Base-by-base conservation (phyloP, 371 early-diverging fungal genomes). In the Neoconidiobolus thromboides region DNA sequence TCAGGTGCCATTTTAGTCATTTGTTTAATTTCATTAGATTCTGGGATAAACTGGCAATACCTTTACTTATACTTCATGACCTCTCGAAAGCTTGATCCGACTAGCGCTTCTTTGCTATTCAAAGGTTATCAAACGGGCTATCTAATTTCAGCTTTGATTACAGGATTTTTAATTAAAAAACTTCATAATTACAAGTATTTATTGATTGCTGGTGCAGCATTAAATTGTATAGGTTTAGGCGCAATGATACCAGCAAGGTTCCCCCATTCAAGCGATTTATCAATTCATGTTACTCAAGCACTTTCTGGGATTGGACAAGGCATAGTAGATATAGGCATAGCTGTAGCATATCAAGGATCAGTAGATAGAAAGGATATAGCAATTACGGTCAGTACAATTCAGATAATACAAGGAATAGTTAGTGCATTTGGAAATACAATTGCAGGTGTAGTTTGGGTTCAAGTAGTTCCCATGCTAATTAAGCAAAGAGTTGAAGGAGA, bases 181-280 rank as follows among this genome's bases (percentile, higher is more conserved):
- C 10, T 46, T n/a, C 7, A 0, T 46, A n/a, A 46, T n/a, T 46
- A 46, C 47, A 7, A n/a, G 10, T n/a, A 7, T 46, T n/a, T 46
- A 0, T n/a, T 46, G 7, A n/a, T 46, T 46, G 55, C 59, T 49
- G 76, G 76, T 60, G 65, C 69, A 38, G 49, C 64, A 6, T 44
- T 71, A 15, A 62, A 65, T 61, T 64, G 71, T 1, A 40, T 69
- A 4, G 73, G 74, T 60, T 63, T 69, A 47, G 76, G 74, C 10
- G 48, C 73, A 3, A 73, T 76, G 76, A 73, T 76, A 44, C 70
- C 67, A 6, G 65, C 76, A 43, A 71, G 76, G 42, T 58, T 60
- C 53, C 70, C 74, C 1, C 53, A 58, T 1, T 67, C 72, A 0
- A 64, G 68, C 1, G 66, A 68, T 63, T 70, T 61, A 14, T 68